phyloP scores from a whole-genome alignment of 495 filamentous ascomycete genomes.

The Elasticomyces elasticus region DNA sequence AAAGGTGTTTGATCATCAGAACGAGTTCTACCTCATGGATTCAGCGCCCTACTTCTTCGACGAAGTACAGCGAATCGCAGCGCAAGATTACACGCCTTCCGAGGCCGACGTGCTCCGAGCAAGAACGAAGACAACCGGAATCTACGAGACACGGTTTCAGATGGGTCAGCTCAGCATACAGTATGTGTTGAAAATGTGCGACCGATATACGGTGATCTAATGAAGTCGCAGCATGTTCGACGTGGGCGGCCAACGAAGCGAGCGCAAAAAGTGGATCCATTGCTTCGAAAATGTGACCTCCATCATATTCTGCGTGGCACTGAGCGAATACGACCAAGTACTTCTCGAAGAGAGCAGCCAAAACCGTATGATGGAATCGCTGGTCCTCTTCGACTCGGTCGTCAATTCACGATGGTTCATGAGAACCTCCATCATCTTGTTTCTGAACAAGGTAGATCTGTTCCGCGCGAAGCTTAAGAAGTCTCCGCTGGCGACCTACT shows the following conservation, averaged over 20 bases:
- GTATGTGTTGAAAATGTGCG: constrained; percentile 43
- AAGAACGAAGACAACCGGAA: constrained; percentile 97
- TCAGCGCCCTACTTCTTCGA: constrained; percentile 99
- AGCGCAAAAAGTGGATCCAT: constrained; percentile 99
- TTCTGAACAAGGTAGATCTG: constrained; percentile 96
- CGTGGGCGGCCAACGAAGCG: constrained; percentile 91
- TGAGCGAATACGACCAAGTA: constrained; percentile 98
- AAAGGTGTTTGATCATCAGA: constrained; percentile 80
- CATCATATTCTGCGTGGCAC: constrained; percentile 98
- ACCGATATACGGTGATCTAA: constrained; percentile 4
- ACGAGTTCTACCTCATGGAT: constrained; percentile 98
- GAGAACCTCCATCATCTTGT: constrained; percentile 95
- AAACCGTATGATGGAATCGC: constrained; percentile 98
- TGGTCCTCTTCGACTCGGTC: constrained; percentile 96
- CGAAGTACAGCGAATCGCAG: constrained; percentile 77
- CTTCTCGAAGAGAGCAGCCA: constrained; percentile 94
- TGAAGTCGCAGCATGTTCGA: constrained; percentile 78
- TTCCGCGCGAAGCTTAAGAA: constrained; percentile 89
- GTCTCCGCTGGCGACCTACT: constrained; percentile 84
- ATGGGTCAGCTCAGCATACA: constrained; percentile 99
- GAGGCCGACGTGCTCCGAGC: constrained; percentile 91
- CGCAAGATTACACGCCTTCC: constrained; percentile 73
- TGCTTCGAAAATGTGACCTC: constrained; percentile 99
- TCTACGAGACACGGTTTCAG: constrained; percentile 94
- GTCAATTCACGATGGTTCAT: constrained; percentile 99